A percentile compares a stretch with the other conserved stretches of the same genome.
Conservation (phyloP, 129 eudicot species). For the Chrysanthemum lavandulifolium region DNA sequence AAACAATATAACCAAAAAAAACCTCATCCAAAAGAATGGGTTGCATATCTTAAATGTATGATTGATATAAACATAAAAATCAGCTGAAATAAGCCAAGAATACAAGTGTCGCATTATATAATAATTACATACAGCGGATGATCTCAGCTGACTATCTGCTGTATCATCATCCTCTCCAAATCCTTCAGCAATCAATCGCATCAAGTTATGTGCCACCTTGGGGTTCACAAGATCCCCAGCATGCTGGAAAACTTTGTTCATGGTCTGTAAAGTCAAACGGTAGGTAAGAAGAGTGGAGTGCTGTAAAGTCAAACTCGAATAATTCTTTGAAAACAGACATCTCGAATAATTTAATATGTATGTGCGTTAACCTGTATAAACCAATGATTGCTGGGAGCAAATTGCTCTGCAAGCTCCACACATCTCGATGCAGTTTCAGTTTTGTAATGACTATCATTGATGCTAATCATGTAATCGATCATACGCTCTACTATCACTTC, state of each 20-base stretch:
- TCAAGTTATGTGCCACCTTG: conserved; percentile 95
- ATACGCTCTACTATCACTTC: conserved; percentile 99
- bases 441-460: conserved; percentile 93
- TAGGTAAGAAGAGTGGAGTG: not conserved
- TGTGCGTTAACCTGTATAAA: conserved; percentile 76
- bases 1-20: conserved; percentile 11
- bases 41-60: not conserved
- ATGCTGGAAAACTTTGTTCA: conserved; percentile 97
- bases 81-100: not conserved
- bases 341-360: not conserved
- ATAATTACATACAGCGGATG: conserved; percentile 77
- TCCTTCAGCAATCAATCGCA: conserved; percentile 98
- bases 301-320: conserved; percentile 1
- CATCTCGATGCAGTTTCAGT: conserved; percentile 98
- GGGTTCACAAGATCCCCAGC: conserved; percentile 95
- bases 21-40: not conserved
- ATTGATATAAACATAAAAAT: not conserved
- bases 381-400: conserved; percentile 98
- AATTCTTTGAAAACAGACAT: conserved; percentile 3
- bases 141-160: conserved; percentile 93
- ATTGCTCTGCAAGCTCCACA: conserved; percentile 35
- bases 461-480: conserved; percentile 97
- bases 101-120: not conserved
- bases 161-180: conserved; percentile 97
- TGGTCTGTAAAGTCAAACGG: conserved; percentile 55